A percentile compares a stretch with the other conserved stretches of the same genome.
phyloP scores from a whole-genome alignment of 1,284 basidiomycete species.

The Irpex rosettiformis region DNA sequence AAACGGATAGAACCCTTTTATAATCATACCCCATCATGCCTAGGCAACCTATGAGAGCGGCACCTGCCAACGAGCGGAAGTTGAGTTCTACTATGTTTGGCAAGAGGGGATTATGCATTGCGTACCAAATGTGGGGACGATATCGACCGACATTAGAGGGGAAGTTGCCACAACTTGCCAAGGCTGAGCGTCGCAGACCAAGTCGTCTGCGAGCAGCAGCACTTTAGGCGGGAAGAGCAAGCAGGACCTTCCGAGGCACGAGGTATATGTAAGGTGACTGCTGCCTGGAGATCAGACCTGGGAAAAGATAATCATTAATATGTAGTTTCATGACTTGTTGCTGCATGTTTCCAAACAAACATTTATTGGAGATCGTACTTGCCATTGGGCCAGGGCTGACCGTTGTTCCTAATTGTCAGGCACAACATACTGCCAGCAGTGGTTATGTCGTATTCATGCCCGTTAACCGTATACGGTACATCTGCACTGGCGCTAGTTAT shows the following conservation, averaged over 20 bases:
- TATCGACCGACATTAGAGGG: background rate
- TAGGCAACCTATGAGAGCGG: conserved; percentile 11
- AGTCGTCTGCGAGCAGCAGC: too few relatives aligned
- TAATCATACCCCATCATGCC: conserved; percentile 14
- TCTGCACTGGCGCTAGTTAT: too few relatives aligned
- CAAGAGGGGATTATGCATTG: background rate
- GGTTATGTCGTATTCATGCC: too few relatives aligned
- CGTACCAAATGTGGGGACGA: conserved; percentile 11
- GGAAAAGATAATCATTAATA: background rate
- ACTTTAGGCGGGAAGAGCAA: background rate
- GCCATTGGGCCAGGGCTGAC: too few relatives aligned
- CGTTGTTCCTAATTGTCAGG: too few relatives aligned
- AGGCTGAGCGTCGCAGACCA: background rate
- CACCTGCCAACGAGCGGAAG: background rate
- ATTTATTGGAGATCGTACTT: too few relatives aligned
- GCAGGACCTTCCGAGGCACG: background rate
- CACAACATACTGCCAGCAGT: too few relatives aligned
- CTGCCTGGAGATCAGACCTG: background rate
- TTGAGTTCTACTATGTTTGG: too few relatives aligned
- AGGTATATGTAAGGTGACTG: background rate
- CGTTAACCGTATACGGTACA: too few relatives aligned
- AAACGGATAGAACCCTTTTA: background rate
- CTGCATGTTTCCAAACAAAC: too few relatives aligned
- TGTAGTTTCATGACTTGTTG: background rate
- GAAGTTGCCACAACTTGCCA: background rate